Evolutionary conservation across 2,329 filamentous ascomycete genomes (phyloP), one percentile per base, ranked within the genome.

Genomic region (Ophiostoma sp.): DNA sequence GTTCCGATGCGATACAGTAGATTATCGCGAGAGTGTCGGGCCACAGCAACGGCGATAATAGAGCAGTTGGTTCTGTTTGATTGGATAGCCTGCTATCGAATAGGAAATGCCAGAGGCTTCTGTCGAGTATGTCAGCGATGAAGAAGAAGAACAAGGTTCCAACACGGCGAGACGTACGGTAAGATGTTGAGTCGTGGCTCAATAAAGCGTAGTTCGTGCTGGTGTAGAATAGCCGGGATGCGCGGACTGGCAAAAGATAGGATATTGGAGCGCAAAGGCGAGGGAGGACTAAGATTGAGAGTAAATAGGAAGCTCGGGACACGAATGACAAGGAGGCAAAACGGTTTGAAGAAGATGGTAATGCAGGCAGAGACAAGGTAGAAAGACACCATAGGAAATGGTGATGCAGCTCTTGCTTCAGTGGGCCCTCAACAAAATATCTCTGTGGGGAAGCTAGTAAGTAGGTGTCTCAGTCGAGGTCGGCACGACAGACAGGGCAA

Each of bases 341-440:
- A 41, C 13, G 39, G 39, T 11, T n/a, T 8, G 1, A n/a, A 20
- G 17, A 20, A 48, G 6, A 48, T 4, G 20, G 17, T 48, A 7
- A n/a, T n/a, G 20, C 44, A 48, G 17, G 17, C 44, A 48, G 20
- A 48, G 4, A n/a, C 20, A n/a, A 20, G 44, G 4, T 3, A 39
- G 17, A 48, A 48, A 48, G 20, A 48, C 7, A 7, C 44, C 10
- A 39, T 11, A 48, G 20, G n/a, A 57, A 31, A 11, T 23, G n/a
- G 54, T 17, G 54, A 60, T 57, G 54, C 54, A 60, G 57, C 57
- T 62, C 27, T 27, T 62, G 27, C 27, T 62, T 27, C 27, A 57
- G 57, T 62, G 57, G 57, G 57, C 57, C 57, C 57, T 62, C 57
- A 62, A 62, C 57, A 62, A 62, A 62, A 62, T 62, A 20, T 33